A percentile compares a stretch with the other conserved stretches of the same genome.
phyloP scores from a whole-genome alignment of 768 basidiomycete genomes.

The Tricholoma hemisulphureum region DNA sequence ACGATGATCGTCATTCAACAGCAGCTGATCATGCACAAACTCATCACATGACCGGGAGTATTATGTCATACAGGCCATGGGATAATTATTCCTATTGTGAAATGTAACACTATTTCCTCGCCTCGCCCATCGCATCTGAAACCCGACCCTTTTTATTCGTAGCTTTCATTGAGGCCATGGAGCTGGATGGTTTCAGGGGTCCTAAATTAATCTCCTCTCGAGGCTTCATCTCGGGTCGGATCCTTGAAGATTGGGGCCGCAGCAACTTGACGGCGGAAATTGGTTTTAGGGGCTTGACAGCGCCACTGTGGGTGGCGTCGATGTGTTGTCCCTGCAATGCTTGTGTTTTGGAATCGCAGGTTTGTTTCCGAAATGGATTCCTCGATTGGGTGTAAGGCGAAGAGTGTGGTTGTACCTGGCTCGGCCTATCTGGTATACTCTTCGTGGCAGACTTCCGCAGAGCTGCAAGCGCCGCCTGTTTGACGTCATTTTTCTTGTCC shows the following conservation, averaged over 20 bases:
- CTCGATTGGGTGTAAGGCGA: constrained; percentile 5
- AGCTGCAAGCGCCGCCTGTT: neutral
- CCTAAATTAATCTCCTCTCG: neutral
- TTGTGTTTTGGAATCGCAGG: neutral
- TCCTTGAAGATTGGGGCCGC: constrained; percentile 8
- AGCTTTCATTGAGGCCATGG: neutral
- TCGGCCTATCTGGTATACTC: neutral
- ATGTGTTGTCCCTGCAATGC: too few relatives aligned
- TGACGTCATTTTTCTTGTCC: neutral
- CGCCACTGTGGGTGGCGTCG: neutral
- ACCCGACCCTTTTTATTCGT: neutral
- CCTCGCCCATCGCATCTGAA: neutral
- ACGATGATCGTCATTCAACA: neutral
- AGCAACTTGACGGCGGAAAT: constrained; percentile 27
- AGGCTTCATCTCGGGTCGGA: neutral
- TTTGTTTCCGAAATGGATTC: constrained; percentile 18
- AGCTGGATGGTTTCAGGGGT: neutral
- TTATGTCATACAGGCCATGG: too few relatives aligned
- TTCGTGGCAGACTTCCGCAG: neutral
- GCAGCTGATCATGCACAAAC: too few relatives aligned
- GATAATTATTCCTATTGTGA: too few relatives aligned
- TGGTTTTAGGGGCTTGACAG: constrained; percentile 20
- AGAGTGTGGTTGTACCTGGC: neutral
- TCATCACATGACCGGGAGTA: constrained; percentile 17
- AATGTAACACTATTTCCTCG: too few relatives aligned